Conservation (phyloP, 495 filamentous ascomycete species). For the Neurospora sp. region DNA sequence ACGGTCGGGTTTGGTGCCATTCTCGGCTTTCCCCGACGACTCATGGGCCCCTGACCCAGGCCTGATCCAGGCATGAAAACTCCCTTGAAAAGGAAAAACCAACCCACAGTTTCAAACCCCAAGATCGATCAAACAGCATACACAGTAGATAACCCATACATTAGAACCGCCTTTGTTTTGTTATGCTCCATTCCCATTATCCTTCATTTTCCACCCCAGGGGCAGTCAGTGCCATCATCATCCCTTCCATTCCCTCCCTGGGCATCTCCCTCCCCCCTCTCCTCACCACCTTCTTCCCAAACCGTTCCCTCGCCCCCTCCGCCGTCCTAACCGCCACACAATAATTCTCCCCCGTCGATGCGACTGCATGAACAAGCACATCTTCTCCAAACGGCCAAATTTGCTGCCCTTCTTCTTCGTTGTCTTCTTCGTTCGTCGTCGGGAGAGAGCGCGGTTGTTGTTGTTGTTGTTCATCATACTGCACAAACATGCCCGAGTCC, state of each 20-base stretch:
- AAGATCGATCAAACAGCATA: background rate
- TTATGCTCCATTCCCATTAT: too few relatives aligned
- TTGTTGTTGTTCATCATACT: slow-evolving; percentile 27
- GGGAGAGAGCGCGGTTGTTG: background rate
- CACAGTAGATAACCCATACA: background rate
- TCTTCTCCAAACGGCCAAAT: slow-evolving; percentile 38
- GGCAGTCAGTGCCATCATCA: too few relatives aligned
- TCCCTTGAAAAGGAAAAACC: background rate
- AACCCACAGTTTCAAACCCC: background rate
- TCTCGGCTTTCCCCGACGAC: background rate
- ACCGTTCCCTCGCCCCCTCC: slow-evolving; percentile 9
- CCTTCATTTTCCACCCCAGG: too few relatives aligned
- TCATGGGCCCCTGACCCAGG: background rate
- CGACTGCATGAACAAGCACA: slow-evolving; percentile 31
- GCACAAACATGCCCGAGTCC: slow-evolving; percentile 21
- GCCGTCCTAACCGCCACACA: slow-evolving; percentile 23
- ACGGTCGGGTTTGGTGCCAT: background rate
- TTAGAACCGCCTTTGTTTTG: too few relatives aligned
- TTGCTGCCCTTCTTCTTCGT: slow-evolving; percentile 1
- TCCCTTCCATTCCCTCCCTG: background rate
- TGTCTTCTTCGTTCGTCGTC: background rate
- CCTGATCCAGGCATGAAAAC: background rate
- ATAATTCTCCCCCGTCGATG: slow-evolving; percentile 31
- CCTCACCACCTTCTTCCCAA: slow-evolving; percentile 2
- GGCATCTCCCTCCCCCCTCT: background rate